Evolutionary conservation across 2,329 filamentous ascomycete genomes (phyloP).

Genomic region (Phyllosticta paracitricarpa): DNA sequence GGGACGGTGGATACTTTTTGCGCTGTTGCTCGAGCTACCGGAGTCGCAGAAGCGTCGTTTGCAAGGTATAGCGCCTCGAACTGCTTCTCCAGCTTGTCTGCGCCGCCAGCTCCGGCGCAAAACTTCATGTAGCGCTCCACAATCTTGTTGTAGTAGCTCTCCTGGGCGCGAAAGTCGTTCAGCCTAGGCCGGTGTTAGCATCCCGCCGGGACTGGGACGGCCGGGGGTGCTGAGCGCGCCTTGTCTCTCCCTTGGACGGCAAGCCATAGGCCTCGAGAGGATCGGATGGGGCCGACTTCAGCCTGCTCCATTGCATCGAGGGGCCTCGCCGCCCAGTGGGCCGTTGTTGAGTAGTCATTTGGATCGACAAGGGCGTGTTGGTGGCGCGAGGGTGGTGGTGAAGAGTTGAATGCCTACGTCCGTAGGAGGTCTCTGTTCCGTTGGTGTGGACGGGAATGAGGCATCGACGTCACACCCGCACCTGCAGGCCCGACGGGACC

Average conservation of each 20-base stretch:
- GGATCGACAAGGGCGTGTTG: not conserved
- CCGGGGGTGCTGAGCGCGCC: constrained; percentile 38
- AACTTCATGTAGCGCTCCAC: constrained; percentile 83
- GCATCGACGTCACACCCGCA: not conserved
- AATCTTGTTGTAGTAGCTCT: constrained; percentile 78
- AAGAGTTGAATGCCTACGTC: too few relatives aligned
- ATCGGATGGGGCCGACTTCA: constrained; percentile 67
- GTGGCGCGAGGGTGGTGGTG: not conserved
- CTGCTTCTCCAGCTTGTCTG: constrained; percentile 62
- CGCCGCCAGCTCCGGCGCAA: constrained; percentile 63
- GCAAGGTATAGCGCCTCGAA: constrained; percentile 54
- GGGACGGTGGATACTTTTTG: constrained; percentile 14
- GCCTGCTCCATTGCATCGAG: constrained; percentile 30
- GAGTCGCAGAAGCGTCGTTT: constrained; percentile 2
- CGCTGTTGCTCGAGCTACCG: constrained; percentile 6
- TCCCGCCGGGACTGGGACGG: not conserved
- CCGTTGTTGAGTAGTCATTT: constrained; percentile 16
- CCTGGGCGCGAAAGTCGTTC: constrained; percentile 63
- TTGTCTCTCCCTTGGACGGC: constrained; percentile 82
- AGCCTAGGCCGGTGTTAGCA: constrained; percentile 23
- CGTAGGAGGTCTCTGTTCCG: too few relatives aligned
- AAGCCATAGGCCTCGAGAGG: constrained; percentile 73
- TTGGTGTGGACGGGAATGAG: too few relatives aligned
- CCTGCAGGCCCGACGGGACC: too few relatives aligned
- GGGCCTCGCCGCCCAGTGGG: constrained; percentile 28